phyloP scores from a whole-genome alignment of 2,329 filamentous ascomycete species.

The Sporothrix inflata region DNA sequence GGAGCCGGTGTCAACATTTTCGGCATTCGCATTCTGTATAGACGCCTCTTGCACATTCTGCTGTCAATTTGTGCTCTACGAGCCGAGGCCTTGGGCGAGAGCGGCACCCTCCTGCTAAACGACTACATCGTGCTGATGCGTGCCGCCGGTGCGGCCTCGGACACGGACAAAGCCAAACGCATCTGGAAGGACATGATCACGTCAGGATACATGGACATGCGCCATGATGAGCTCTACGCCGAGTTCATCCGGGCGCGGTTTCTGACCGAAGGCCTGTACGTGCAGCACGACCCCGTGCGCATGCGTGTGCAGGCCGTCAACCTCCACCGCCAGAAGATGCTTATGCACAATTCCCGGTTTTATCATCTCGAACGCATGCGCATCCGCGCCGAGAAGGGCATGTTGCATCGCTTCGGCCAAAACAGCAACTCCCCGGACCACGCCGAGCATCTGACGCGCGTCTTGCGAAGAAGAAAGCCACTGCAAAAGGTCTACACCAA shows the following conservation, averaged over 20 bases:
- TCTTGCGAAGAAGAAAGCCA: conserved; percentile 38
- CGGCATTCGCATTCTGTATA: conserved; percentile 51
- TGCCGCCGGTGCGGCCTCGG: conserved; percentile 51
- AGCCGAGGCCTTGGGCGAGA: conserved; percentile 33
- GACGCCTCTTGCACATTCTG: conserved; percentile 43
- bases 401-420: conserved; percentile 39
- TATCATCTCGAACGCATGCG: conserved; percentile 36
- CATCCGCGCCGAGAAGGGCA: conserved; percentile 28
- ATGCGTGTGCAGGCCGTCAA: conserved; percentile 45
- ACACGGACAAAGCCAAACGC: conserved; percentile 41
- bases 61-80: conserved; percentile 44
- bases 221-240: conserved; percentile 42
- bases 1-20: conserved; percentile 46
- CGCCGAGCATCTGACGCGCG: conserved; percentile 40
- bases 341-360: conserved; percentile 35
- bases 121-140: conserved; percentile 53
- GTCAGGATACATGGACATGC: conserved; percentile 34
- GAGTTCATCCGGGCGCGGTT: conserved; percentile 56
- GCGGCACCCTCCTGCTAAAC: conserved; percentile 39
- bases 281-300: conserved; percentile 49
- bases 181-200: conserved; percentile 37
- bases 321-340: conserved; percentile 25
- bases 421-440: conserved; percentile 36
- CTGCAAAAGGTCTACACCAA: conserved; percentile 40
- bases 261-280: conserved; percentile 51